These are phyloP conservation scores for Gossypium gossypioides DNA, from an alignment of 441 rosid genomes.

Conservation along the genomic window DNA sequence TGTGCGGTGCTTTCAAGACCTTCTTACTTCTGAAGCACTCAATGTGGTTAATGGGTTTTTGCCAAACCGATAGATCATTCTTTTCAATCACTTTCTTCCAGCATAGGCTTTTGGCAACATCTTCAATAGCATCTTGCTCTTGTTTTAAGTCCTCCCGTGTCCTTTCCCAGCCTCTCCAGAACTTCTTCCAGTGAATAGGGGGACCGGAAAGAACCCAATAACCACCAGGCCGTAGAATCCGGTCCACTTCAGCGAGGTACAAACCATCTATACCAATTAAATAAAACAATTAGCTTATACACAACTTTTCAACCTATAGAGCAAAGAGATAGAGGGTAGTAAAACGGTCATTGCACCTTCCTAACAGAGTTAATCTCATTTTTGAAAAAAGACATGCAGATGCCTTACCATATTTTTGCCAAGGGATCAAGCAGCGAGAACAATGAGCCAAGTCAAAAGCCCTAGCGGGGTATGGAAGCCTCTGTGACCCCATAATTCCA, in stretches of 20 bases:
- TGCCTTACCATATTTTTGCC: constrained; percentile 50
- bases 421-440: constrained; percentile 90
- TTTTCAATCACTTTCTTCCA: constrained; percentile 83
- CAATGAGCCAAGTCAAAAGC: constrained; percentile 94
- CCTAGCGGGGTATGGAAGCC: constrained; percentile 88
- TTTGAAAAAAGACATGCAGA: not conserved
- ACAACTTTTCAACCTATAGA: not conserved
- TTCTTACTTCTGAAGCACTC: constrained; percentile 49
- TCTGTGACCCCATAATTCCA: constrained; percentile 68
- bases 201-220: constrained; percentile 96
- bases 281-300: constrained; percentile 2
- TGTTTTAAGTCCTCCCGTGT: constrained; percentile 61
- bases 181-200: constrained; percentile 71
- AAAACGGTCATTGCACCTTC: not conserved
- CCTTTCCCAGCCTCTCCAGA: constrained; percentile 96
- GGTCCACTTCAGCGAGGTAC: constrained; percentile 76
- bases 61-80: constrained; percentile 62
- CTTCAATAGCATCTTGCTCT: constrained; percentile 81
- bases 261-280: constrained; percentile 49
- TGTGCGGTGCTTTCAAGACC: constrained; percentile 42
- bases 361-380: not conserved
- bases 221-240: constrained; percentile 81
- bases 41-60: constrained; percentile 73
- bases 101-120: constrained; percentile 56
- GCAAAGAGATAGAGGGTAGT: not conserved